Evolutionary conservation across 345 rosid genomes (phyloP), one percentile per base, ranked within the genome.

Genomic region (Litchi chinensis): DNA sequence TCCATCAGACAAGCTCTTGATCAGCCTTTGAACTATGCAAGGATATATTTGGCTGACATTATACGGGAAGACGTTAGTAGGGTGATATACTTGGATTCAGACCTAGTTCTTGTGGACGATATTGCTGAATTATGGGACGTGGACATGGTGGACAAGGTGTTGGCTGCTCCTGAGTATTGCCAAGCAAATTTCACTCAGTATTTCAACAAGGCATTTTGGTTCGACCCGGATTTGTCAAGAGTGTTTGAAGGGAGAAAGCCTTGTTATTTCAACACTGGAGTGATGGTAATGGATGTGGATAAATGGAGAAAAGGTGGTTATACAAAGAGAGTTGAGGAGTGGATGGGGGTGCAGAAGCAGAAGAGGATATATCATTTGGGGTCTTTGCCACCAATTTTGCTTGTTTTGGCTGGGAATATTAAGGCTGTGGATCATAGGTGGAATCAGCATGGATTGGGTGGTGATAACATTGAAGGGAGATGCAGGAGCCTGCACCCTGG

Each of bases 371-470:
- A 92, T 11, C 87, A 90, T 11, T 80, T 90, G 78, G 96, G 93
- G 50, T 89, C 92, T 15, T 69, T 92, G 76, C 96, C 93, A 10
- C 96, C 92, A 5, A 86, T 92, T 72, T 68, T 89, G 83, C 82
- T 92, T 5, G 90, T 88, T 57, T 77, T 92, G 43, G 96, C 91
- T 0, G 93, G 93, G 63, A 87, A 88, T 66, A 88, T 92, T 0
- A 87, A 90, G 83, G 83, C 91, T 1, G 91, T 92, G 24, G 76
- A 90, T 46, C 93, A 92, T 19, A 79, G 93, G 70, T 90, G 93
- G 93, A 92, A 89, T 81, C 93, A 92, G 63, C 93, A 92, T 64
- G 96, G 93, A 3, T 77, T 92, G 5, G 96, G 93, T 22, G 94
- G 93, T 0, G 96, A 90, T 60, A 92, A 92, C 41, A 80, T 87